phyloP scores from a whole-genome alignment of 2,329 filamentous ascomycete genomes.

The Cercospora beticola region DNA sequence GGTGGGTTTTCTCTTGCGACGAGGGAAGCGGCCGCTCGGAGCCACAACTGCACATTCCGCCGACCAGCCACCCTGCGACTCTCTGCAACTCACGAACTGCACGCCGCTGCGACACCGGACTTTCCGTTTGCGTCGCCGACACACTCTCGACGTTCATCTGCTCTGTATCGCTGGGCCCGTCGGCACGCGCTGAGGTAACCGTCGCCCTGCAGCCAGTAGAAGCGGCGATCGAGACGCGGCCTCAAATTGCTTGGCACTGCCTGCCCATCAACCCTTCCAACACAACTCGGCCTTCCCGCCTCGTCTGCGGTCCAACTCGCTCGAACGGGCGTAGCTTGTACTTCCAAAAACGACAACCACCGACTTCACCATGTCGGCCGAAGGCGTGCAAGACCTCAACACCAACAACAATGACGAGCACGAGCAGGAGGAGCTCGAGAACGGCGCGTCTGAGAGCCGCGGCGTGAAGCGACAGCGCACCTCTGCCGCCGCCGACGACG shows the following conservation, averaged over 20 bases:
- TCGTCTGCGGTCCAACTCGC: not conserved
- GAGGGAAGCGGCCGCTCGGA: slow-evolving; percentile 1
- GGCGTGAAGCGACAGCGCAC: slow-evolving; percentile 88
- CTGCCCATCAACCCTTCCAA: not conserved
- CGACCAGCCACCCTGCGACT: slow-evolving; percentile 3
- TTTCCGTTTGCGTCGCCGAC: not conserved
- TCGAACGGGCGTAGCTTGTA: slow-evolving; percentile 7
- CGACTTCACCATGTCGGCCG: slow-evolving; percentile 10
- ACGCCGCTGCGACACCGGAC: not conserved
- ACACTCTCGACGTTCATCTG: not conserved
- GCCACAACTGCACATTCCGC: not conserved
- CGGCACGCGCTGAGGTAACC: not conserved
- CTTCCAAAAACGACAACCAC: slow-evolving; percentile 4
- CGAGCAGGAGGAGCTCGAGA: slow-evolving; percentile 58
- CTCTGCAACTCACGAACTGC: not conserved
- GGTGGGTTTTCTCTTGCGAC: not conserved
- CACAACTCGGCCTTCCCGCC: not conserved
- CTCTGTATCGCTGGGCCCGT: not conserved
- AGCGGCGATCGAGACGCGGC: not conserved
- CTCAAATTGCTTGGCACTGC: not conserved
- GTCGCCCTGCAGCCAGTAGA: not conserved
- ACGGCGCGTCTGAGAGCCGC: slow-evolving; percentile 69
- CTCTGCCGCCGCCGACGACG: slow-evolving; percentile 69
- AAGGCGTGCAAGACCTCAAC: slow-evolving; percentile 10
- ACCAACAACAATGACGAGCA: slow-evolving; percentile 32